These are phyloP conservation scores for Nothomitra cinnamomea DNA, from an alignment of 2,329 filamentous ascomycete genomes.

Conservation along the genomic window DNA sequence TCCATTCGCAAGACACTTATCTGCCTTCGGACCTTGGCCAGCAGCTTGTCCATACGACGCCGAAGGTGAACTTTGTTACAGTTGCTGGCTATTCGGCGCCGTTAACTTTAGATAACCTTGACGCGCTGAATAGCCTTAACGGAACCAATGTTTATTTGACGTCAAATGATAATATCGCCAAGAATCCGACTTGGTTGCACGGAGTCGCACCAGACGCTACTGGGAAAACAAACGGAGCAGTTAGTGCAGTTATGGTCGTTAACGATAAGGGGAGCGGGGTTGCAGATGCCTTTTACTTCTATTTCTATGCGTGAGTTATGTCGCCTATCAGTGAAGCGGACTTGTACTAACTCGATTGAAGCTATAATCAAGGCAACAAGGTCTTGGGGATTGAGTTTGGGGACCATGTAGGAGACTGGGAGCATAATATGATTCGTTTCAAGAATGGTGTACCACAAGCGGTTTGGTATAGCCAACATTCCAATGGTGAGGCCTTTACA, in stretches of 20 bases:
- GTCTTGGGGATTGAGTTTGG: conserved; percentile 33
- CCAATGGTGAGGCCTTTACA: conserved; percentile 43
- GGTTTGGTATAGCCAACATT: conserved; percentile 48
- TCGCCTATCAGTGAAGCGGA: background rate
- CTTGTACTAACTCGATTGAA: conserved; percentile 9
- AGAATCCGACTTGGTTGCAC: conserved; percentile 26
- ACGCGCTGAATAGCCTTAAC: conserved; percentile 22
- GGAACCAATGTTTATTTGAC: conserved; percentile 24
- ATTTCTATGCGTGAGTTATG: conserved; percentile 36
- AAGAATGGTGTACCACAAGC: conserved; percentile 33
- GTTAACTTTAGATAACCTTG: conserved; percentile 25
- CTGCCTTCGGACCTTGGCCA: conserved; percentile 25
- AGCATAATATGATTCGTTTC: conserved; percentile 52
- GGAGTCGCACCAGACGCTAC: conserved; percentile 35
- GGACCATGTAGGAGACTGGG: conserved; percentile 50
- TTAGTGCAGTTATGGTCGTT: conserved; percentile 36
- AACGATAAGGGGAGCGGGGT: conserved; percentile 35
- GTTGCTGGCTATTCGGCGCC: conserved; percentile 20
- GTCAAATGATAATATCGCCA: conserved; percentile 25
- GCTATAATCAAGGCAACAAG: conserved; percentile 35
- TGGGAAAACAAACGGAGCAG: conserved; percentile 33
- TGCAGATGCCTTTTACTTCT: conserved; percentile 46
- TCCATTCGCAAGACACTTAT: conserved; percentile 26
- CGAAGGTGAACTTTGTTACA: conserved; percentile 20
- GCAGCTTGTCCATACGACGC: conserved; percentile 25